Evolutionary conservation across 225 moss, liverwort and hornwort genomes (phyloP).

Genomic region (Thuidium tamariscinum): DNA sequence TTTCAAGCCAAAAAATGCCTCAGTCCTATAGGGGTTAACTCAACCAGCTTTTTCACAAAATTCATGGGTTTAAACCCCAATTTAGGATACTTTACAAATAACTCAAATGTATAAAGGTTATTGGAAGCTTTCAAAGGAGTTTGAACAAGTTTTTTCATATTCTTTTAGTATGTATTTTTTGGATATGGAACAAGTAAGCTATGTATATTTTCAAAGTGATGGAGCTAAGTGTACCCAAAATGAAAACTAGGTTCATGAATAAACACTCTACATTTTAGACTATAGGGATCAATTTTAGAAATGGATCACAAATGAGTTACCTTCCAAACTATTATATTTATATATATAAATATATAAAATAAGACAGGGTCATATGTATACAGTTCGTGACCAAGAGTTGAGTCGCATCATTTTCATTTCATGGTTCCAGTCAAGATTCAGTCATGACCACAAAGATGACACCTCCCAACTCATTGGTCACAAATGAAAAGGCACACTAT

Average conservation of each 20-base stretch:
- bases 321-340: neutral
- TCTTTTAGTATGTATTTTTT: neutral
- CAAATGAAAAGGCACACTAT: neutral
- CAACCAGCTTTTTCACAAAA: no score
- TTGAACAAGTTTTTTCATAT: neutral
- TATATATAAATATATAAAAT: neutral
- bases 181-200: neutral
- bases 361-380: accelerated
- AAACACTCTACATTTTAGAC: neutral
- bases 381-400: neutral
- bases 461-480: neutral
- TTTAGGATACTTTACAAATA: no score
- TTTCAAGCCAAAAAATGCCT: no score
- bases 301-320: neutral
- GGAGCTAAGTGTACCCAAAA: neutral
- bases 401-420: neutral
- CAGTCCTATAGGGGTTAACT: no score
- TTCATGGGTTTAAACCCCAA: no score
- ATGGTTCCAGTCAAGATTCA: neutral
- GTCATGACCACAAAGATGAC: neutral
- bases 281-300: neutral
- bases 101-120: no score
- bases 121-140: accelerated
- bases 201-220: neutral
- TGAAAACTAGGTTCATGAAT: neutral